Conservation (phyloP, 1,139 yeast genomes). For the Kazachstania sp. region DNA sequence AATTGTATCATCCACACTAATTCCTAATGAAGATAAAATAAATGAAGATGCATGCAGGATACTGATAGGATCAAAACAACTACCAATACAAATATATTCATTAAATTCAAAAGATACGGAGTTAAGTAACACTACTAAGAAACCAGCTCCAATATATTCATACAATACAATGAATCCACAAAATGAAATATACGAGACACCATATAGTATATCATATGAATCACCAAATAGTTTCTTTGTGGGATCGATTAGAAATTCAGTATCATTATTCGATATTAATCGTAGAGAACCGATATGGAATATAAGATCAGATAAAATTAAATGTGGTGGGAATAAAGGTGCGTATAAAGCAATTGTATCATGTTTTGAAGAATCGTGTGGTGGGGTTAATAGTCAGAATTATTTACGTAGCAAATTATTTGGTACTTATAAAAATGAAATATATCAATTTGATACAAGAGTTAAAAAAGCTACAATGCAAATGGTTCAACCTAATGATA, state of each 20-base stretch:
- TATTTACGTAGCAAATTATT: conserved; percentile 3
- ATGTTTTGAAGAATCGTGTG: conserved; percentile 18
- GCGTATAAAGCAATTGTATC: conserved; percentile 23
- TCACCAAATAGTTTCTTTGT: conserved; percentile 13
- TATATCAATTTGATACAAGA: conserved; percentile 13
- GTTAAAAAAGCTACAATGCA: neutral
- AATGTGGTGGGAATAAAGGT: neutral
- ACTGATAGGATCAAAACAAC: conserved; percentile 15
- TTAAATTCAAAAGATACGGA: conserved; percentile 5
- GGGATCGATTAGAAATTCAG: conserved; percentile 22
- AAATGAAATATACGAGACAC: conserved; percentile 20
- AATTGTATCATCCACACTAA: conserved; percentile 19
- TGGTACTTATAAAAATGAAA: conserved; percentile 26
- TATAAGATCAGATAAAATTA: conserved; percentile 7
- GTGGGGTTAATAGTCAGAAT: neutral
- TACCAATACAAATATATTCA: conserved; percentile 23
- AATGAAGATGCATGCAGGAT: conserved; percentile 14
- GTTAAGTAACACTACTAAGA: neutral
- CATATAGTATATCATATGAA: conserved; percentile 17
- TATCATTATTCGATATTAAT: conserved; percentile 19
- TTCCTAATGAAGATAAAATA: conserved; percentile 21
- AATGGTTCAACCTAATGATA: neutral
- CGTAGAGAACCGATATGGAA: conserved; percentile 18
- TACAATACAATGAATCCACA: conserved; percentile 16
- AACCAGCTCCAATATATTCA: conserved; percentile 5